A percentile compares a stretch with the other conserved stretches of the same genome.
phyloP scores from a whole-genome alignment of 2,329 filamentous ascomycete species.

The Aspergillus sp. region DNA sequence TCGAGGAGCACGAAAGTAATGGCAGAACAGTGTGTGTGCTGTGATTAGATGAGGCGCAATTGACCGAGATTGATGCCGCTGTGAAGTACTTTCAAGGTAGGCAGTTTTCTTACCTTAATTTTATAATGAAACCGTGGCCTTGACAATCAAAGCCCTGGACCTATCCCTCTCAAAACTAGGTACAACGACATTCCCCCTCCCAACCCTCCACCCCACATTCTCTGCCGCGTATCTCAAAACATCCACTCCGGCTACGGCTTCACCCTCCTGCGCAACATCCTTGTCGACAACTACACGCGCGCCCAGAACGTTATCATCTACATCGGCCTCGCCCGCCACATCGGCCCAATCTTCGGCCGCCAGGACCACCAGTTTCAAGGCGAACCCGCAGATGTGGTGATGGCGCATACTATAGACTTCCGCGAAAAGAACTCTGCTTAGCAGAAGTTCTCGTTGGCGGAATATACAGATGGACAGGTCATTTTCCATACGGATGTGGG shows the following conservation, averaged over 20 bases:
- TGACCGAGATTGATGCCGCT: neutral
- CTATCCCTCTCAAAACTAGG: constrained; percentile 31
- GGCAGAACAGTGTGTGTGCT: neutral
- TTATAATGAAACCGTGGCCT: neutral
- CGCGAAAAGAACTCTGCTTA: neutral
- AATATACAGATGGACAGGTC: constrained; percentile 20
- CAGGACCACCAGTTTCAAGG: neutral
- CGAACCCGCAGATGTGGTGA: too few species aligned
- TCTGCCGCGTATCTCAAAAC: constrained; percentile 29
- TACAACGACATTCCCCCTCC: constrained; percentile 39
- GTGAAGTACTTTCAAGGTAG: neutral
- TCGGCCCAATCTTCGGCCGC: constrained; percentile 30
- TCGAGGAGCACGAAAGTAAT: neutral
- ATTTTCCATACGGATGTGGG: constrained; percentile 49
- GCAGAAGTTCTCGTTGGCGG: constrained; percentile 9
- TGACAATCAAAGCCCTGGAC: too few species aligned
- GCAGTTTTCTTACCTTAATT: neutral
- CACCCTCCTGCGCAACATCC: constrained; percentile 37
- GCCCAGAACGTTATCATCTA: constrained; percentile 36
- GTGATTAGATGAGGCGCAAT: neutral
- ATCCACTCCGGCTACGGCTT: constrained; percentile 40
- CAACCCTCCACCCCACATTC: constrained; percentile 24
- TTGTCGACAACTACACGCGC: constrained; percentile 28
- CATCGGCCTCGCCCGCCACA: constrained; percentile 36
- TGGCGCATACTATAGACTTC: too few species aligned